Base-by-base conservation (phyloP, 192 early-diverging fungal species). In the Coemansia sp. region DNA sequence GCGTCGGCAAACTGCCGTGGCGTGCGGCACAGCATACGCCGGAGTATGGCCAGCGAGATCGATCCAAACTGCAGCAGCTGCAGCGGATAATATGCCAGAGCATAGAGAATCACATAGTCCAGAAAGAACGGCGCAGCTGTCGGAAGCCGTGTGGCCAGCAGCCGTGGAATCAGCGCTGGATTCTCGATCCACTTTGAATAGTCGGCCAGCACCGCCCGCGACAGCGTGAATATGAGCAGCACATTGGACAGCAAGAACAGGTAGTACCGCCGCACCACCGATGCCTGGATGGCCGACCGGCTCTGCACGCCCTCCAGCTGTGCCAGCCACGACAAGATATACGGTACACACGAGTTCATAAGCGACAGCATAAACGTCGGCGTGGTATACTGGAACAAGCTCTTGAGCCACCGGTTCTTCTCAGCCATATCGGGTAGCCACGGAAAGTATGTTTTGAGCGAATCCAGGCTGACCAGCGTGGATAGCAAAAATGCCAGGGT, bases 101-200 rank as follows among this genome's bases (percentile, higher is more conserved):
- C 88, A 63, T 88, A 86, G 25, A 93, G 69, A 22, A 93, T 85
- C 37, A 88, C 73, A 59, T 87, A 89, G 63, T 92, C 88, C 67
- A 92, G 83, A 73, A 92, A 93, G 69, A 92, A 91, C 22, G 90
- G 92, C 24, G 90, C 84, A 5, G 88, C 86, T 5, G 84, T 79
- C 2, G 89, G 88, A 41, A 93, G 67, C 0, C 74, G 86, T 3
- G 71, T 84, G n/a, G 92, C 90, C 47, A 93, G 73, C 19, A 87
- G 70, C 23, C 82, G 74, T 15, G 89, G 77, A 9, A 92, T 82
- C 25, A 86, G 73, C 6, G 81, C 84, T 5, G 89, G 84, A 59
- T 91, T 84, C 51, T 89, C 85, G n/a, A 88, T 68, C 47, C 92
- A 87, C 27, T 90, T 86, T 23, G 79, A 75, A 32, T 90, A 63